A percentile compares a stretch with the other conserved stretches of the same genome.
phyloP scores from a whole-genome alignment of 805 yeast genomes.

The Kregervanrija pseudodelftensis region DNA sequence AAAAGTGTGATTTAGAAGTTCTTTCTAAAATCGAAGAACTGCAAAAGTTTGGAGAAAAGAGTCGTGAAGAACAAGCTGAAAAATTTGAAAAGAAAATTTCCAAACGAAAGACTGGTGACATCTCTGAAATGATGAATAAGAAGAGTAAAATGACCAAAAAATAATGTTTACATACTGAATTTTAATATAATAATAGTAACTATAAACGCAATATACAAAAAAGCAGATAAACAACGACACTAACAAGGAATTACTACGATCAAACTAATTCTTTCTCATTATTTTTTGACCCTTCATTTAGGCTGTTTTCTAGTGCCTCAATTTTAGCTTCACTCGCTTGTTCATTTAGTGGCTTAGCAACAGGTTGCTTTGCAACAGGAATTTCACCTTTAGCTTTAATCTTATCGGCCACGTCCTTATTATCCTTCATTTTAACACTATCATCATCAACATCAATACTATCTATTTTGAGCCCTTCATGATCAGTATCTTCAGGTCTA shows the following conservation, averaged over 20 bases:
- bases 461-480: not conserved
- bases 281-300: constrained; percentile 2
- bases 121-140: constrained; percentile 17
- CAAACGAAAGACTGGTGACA: constrained; percentile 19
- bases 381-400: constrained; percentile 17
- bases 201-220: too few relatives aligned
- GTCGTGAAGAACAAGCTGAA: constrained; percentile 60
- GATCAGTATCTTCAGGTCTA: not conserved
- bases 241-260: too few relatives aligned
- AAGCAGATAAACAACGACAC: too few relatives aligned
- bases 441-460: not conserved
- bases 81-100: constrained; percentile 53
- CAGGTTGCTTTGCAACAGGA: constrained; percentile 20
- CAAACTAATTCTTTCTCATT: too few relatives aligned
- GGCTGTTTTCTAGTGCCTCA: constrained; percentile 1
- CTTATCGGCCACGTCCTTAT: constrained; percentile 18
- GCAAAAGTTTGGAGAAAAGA: constrained; percentile 54
- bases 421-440: constrained; percentile 6
- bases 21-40: constrained; percentile 41
- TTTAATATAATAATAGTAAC: too few relatives aligned
- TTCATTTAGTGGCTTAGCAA: constrained; percentile 23
- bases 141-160: constrained; percentile 15
- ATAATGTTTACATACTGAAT: not conserved
- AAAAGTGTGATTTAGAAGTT: constrained; percentile 48
- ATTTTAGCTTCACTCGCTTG: constrained; percentile 16